Evolutionary conservation across 2,329 filamentous ascomycete species (phyloP).

Genomic region (Stagonosporopsis cucurbitacearum): DNA sequence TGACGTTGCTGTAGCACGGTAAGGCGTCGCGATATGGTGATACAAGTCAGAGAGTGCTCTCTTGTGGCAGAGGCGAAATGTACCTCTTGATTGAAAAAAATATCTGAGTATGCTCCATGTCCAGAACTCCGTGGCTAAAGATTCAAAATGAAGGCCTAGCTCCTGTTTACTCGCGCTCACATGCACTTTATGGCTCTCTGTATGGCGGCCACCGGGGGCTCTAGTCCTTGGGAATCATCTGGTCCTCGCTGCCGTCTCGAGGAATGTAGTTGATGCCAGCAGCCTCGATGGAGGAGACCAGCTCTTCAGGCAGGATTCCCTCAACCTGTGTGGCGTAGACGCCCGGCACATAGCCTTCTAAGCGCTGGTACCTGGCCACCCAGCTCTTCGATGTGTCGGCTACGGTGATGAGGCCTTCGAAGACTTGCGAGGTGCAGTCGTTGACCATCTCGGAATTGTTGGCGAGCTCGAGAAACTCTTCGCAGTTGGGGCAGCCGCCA

Average conservation of each 20-base stretch:
- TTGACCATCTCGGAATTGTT: constrained; percentile 81
- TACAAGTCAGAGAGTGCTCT: neutral
- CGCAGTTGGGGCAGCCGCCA: constrained; percentile 95
- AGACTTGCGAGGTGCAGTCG: constrained; percentile 94
- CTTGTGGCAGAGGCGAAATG: neutral
- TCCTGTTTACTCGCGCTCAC: neutral
- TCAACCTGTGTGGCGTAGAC: constrained; percentile 96
- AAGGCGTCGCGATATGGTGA: neutral
- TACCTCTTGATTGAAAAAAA: neutral
- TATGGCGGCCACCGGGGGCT: neutral
- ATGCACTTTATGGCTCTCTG: neutral
- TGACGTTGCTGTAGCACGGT: neutral
- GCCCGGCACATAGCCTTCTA: constrained; percentile 86
- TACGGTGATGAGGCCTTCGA: constrained; percentile 88
- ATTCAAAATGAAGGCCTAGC: constrained; percentile 18
- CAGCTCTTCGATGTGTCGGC: constrained; percentile 84
- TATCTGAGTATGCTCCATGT: constrained; percentile 16
- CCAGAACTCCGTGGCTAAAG: constrained; percentile 38
- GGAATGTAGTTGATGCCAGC: constrained; percentile 68
- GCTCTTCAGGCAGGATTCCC: constrained; percentile 70
- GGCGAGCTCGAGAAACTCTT: constrained; percentile 84
- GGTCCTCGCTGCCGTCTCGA: constrained; percentile 47
- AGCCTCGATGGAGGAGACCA: constrained; percentile 62
- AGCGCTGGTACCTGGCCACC: constrained; percentile 95
- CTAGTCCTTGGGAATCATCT: constrained; percentile 45